Evolutionary conservation across 139 green algal genomes (phyloP).

Genomic region (Tetradesmus obliquus): DNA sequence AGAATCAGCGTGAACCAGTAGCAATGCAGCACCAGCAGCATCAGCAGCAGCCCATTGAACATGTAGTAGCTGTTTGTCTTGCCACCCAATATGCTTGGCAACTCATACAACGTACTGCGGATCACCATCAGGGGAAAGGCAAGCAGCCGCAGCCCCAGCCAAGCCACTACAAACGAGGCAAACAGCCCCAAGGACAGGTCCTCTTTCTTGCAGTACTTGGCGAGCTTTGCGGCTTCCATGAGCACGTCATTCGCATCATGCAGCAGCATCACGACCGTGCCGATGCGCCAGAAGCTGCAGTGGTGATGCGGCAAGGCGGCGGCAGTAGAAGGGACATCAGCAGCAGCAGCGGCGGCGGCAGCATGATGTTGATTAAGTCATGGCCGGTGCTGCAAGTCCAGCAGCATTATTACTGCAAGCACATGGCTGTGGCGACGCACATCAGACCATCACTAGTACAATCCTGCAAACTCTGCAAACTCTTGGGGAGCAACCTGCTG

Average conservation of each 20-base stretch:
- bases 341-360: background rate
- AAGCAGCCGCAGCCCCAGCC: slow-evolving; percentile 68
- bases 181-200: slow-evolving; percentile 56
- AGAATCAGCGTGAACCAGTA: slow-evolving; percentile 88
- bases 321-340: background rate
- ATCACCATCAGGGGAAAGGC: slow-evolving; percentile 72
- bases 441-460: too few relatives aligned
- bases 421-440: too few relatives aligned
- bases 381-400: too few relatives aligned
- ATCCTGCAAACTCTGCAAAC: too few relatives aligned
- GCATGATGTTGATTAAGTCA: background rate
- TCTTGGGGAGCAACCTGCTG: too few relatives aligned
- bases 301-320: background rate
- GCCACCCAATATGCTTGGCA: slow-evolving; percentile 52
- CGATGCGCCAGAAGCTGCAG: slow-evolving; percentile 75
- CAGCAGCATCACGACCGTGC: slow-evolving; percentile 84
- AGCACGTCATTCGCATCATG: slow-evolving; percentile 87
- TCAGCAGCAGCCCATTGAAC: slow-evolving; percentile 65
- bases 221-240: slow-evolving; percentile 82
- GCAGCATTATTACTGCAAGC: background rate
- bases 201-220: slow-evolving; percentile 72
- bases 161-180: slow-evolving; percentile 67
- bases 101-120: slow-evolving; percentile 55
- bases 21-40: slow-evolving; percentile 77
- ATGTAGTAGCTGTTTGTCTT: slow-evolving; percentile 49